Percentiles rank a stretch among this genome's conserved stretches.
These are phyloP conservation scores for Diaporthe citri DNA, from an alignment of 2,329 filamentous ascomycete genomes.

Conservation along the genomic window DNA sequence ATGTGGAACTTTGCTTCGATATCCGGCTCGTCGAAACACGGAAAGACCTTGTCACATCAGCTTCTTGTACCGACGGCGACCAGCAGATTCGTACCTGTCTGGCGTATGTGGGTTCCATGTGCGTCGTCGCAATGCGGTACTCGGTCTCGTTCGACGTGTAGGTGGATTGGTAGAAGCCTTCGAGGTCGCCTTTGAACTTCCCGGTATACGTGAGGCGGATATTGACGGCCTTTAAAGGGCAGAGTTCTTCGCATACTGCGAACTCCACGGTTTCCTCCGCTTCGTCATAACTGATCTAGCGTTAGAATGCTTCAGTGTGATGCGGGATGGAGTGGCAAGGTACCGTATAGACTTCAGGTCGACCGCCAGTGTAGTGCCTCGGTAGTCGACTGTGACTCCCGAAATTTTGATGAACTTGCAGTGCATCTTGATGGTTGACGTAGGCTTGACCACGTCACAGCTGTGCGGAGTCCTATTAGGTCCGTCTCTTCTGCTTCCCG, in stretches of 20 bases:
- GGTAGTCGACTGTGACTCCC: neutral
- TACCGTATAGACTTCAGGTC: neutral
- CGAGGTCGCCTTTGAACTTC: conserved; percentile 91
- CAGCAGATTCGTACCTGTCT: conserved; percentile 63
- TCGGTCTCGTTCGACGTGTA: conserved; percentile 86
- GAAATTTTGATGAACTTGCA: neutral
- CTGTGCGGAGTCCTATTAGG: neutral
- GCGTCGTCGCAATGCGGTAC: conserved; percentile 81
- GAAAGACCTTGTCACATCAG: conserved; percentile 93
- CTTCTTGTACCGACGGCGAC: conserved; percentile 95
- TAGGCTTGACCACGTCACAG: neutral
- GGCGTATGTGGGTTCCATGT: conserved; percentile 72
- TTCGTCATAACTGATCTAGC: neutral
- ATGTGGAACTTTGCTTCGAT: conserved; percentile 97
- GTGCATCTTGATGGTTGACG: neutral
- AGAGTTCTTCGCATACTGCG: neutral
- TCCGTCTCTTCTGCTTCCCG: neutral
- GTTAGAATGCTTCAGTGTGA: neutral
- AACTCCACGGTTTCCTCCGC: neutral
- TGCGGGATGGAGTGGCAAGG: neutral
- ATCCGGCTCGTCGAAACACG: conserved; percentile 98
- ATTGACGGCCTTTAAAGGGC: conserved; percentile 59
- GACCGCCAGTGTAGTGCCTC: neutral
- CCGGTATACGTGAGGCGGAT: conserved; percentile 75
- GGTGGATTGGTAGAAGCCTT: conserved; percentile 87